Percentiles rank a stretch among this genome's conserved stretches.
These are phyloP conservation scores for Canavalia ensiformis DNA, from an alignment of 306 rosid genomes.

Conservation along the genomic window DNA sequence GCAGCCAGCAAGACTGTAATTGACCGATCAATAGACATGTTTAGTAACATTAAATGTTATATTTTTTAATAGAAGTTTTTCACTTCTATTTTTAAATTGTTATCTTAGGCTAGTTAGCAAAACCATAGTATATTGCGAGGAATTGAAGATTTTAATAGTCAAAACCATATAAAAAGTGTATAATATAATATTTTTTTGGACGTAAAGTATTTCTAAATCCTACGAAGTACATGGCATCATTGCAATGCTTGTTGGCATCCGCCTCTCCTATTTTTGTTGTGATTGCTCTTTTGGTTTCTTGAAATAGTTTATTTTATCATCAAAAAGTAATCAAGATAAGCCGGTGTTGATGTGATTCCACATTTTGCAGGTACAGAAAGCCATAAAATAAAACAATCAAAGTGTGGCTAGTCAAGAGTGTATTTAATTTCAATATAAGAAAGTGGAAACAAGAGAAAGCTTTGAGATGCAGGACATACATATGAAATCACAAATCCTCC, in stretches of 20 bases:
- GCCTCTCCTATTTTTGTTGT: slow-evolving; percentile 61
- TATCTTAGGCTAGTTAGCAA: no score
- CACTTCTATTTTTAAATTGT: no score
- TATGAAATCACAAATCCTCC: slow-evolving; percentile 88
- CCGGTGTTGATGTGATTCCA: slow-evolving; percentile 77
- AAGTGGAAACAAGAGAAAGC: background rate
- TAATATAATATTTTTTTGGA: background rate
- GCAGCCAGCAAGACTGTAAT: slow-evolving; percentile 62
- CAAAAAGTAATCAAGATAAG: slow-evolving; percentile 78
- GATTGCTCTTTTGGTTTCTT: slow-evolving; percentile 62
- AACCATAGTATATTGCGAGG: background rate
- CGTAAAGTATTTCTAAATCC: slow-evolving; percentile 67
- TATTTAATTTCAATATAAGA: background rate
- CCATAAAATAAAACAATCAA: background rate
- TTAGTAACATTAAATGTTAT: no score
- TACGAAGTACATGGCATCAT: slow-evolving; percentile 75
- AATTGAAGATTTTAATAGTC: background rate
- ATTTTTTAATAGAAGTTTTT: no score
- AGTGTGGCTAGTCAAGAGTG: background rate
- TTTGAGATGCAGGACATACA: slow-evolving; percentile 51
- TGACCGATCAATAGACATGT: no score
- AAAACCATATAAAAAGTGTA: slow-evolving; percentile 42
- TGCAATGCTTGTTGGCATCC: slow-evolving; percentile 64
- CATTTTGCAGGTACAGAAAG: slow-evolving; percentile 71
- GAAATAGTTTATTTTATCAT: slow-evolving; percentile 76